These are phyloP conservation scores for Aspergillus uvarum DNA, from an alignment of 2,329 filamentous ascomycete genomes.

Conservation along the genomic window DNA sequence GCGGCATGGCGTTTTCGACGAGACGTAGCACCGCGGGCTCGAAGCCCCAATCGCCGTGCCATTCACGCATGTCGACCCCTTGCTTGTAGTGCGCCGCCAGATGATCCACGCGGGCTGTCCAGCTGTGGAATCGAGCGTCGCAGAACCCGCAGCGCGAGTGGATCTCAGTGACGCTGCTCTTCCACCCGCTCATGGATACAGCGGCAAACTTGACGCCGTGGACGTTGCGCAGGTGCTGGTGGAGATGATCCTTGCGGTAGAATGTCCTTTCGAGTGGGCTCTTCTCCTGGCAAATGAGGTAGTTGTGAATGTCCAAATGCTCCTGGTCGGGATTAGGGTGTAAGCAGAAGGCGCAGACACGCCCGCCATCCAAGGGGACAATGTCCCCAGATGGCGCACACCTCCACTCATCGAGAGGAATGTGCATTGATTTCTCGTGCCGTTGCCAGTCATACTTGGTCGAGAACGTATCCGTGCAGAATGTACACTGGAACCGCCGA, in stretches of 20 bases:
- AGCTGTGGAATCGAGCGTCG: slow-evolving; percentile 30
- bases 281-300: slow-evolving; percentile 53
- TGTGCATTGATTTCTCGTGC: slow-evolving; percentile 50
- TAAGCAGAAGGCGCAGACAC: slow-evolving; percentile 51
- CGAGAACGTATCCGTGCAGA: slow-evolving; percentile 49
- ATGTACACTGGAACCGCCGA: slow-evolving; percentile 43
- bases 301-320: slow-evolving; percentile 55
- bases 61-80: slow-evolving; percentile 36
- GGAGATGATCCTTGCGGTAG: slow-evolving; percentile 59
- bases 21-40: slow-evolving; percentile 30
- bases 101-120: slow-evolving; percentile 38
- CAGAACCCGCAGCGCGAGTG: slow-evolving; percentile 43
- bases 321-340: slow-evolving; percentile 46
- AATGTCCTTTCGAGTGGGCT: slow-evolving; percentile 55
- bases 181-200: slow-evolving; percentile 54
- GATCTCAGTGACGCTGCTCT: slow-evolving; percentile 46
- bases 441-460: slow-evolving; percentile 51
- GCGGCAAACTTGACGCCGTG: slow-evolving; percentile 48
- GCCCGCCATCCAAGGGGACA: neutral
- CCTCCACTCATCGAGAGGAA: slow-evolving; percentile 50
- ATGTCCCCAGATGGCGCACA: slow-evolving; percentile 54
- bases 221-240: slow-evolving; percentile 58
- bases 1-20: slow-evolving; percentile 41
- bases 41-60: slow-evolving; percentile 37
- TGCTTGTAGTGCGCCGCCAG: slow-evolving; percentile 38